Percentiles rank a stretch among this genome's conserved stretches.
Conservation (phyloP, 331 rosid genomes). For the Malus hybrid region DNA sequence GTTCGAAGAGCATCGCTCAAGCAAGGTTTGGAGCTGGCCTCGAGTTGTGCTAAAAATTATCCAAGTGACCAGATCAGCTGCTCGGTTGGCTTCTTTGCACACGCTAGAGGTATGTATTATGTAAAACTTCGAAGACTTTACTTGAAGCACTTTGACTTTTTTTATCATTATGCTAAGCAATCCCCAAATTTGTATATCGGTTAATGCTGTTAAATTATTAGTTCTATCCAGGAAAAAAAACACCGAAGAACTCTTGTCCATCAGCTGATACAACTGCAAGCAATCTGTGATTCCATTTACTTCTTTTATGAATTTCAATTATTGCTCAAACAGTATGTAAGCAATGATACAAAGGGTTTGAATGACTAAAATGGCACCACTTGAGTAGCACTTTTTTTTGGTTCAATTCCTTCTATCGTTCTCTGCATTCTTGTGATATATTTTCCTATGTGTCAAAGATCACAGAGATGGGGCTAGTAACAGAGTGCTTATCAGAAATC, state of each 20-base stretch:
- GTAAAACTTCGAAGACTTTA: not conserved
- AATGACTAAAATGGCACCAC: not conserved
- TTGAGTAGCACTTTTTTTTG: not conserved
- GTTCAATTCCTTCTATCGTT: not conserved
- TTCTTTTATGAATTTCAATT: not conserved
- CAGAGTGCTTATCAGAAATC: slow-evolving; percentile 36
- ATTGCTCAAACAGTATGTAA: not conserved
- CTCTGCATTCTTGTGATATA: not conserved
- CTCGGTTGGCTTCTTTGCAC: not conserved
- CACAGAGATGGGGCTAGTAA: slow-evolving; percentile 43
- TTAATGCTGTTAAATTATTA: not conserved
- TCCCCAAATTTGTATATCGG: not conserved
- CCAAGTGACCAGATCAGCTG: not conserved
- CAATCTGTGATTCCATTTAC: not conserved
- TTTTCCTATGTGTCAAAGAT: slow-evolving; percentile 8
- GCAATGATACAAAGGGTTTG: not conserved
- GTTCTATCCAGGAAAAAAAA: not conserved
- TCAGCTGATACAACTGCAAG: not conserved
- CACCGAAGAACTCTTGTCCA: not conserved
- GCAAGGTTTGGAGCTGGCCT: too few relatives aligned
- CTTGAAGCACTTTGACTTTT: not conserved
- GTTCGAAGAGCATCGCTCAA: too few relatives aligned
- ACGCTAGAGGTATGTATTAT: not conserved
- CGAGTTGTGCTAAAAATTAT: not conserved
- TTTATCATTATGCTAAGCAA: not conserved